A percentile compares a stretch with the other conserved stretches of the same genome.
phyloP scores from a whole-genome alignment of 345 rosid genomes.

The Luvunga scandens region DNA sequence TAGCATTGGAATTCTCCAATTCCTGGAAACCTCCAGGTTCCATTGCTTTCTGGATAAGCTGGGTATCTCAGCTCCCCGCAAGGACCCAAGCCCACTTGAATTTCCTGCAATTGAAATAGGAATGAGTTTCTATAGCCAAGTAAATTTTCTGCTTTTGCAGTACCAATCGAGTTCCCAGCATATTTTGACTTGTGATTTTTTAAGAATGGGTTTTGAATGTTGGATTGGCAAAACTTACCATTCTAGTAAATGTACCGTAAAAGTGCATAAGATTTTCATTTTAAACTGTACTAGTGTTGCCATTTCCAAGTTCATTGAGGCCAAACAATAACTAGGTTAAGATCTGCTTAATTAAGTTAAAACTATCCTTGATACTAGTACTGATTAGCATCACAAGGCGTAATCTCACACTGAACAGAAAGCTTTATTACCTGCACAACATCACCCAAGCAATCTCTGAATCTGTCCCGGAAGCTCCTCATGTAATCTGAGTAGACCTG shows the following conservation, averaged over 20 bases:
- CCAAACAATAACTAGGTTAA: neutral
- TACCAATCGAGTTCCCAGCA: neutral
- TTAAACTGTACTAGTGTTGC: neutral
- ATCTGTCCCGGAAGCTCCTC: constrained; percentile 87
- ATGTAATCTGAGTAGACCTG: constrained; percentile 90
- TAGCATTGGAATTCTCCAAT: constrained; percentile 99
- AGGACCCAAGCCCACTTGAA: constrained; percentile 98
- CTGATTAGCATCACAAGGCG: neutral
- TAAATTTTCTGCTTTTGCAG: neutral
- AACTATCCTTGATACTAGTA: neutral
- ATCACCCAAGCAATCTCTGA: constrained; percentile 60
- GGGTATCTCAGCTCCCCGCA: constrained; percentile 95
- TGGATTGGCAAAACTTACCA: neutral
- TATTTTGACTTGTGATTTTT: neutral
- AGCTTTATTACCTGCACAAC: constrained; percentile 71
- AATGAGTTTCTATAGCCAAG: constrained; percentile 1
- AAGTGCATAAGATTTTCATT: neutral
- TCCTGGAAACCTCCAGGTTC: constrained; percentile 92
- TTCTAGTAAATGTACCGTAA: neutral
- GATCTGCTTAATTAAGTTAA: neutral
- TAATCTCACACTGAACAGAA: neutral
- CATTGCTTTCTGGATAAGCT: constrained; percentile 92
- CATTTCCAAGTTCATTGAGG: neutral
- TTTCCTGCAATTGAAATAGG: constrained; percentile 56
- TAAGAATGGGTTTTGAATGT: neutral